Conservation (phyloP, 176 grass and related monocot species). For the Oryza coarctata region DNA sequence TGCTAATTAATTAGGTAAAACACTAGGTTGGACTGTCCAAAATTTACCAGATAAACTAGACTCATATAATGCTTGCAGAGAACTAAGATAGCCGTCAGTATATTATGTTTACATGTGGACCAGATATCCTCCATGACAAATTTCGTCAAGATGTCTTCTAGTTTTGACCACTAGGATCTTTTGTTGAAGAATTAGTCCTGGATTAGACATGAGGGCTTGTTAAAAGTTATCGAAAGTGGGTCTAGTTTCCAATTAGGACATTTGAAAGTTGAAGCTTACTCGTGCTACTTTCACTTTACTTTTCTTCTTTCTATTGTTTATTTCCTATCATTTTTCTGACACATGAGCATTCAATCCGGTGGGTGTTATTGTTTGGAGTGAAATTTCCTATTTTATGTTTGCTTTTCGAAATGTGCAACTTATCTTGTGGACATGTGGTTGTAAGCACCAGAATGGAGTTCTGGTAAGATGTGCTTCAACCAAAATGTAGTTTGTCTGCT, state of each 20-base stretch:
- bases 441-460: slow-evolving; percentile 20
- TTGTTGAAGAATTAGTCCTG: background rate
- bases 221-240: background rate
- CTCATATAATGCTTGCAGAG: background rate
- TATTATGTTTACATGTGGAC: slow-evolving; percentile 15
- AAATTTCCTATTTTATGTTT: slow-evolving; percentile 3
- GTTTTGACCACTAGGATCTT: slow-evolving; percentile 22
- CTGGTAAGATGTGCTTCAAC: slow-evolving; percentile 22
- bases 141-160: background rate
- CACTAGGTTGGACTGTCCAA: background rate
- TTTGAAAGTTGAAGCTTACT: background rate
- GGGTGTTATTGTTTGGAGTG: slow-evolving; percentile 12
- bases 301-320: background rate
- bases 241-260: background rate
- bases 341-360: background rate
- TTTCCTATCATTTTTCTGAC: background rate
- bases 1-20: slow-evolving; percentile 12
- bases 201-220: background rate
- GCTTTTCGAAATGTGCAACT: background rate
- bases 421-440: slow-evolving; percentile 32
- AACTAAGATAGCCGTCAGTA: background rate
- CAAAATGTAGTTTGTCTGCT: slow-evolving; percentile 27
- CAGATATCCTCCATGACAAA: slow-evolving; percentile 15
- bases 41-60: slow-evolving; percentile 15
- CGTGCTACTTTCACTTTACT: background rate